These are phyloP conservation scores for Allomyces javanicus DNA, from an alignment of 192 early-diverging fungal species.

Conservation along the genomic window DNA sequence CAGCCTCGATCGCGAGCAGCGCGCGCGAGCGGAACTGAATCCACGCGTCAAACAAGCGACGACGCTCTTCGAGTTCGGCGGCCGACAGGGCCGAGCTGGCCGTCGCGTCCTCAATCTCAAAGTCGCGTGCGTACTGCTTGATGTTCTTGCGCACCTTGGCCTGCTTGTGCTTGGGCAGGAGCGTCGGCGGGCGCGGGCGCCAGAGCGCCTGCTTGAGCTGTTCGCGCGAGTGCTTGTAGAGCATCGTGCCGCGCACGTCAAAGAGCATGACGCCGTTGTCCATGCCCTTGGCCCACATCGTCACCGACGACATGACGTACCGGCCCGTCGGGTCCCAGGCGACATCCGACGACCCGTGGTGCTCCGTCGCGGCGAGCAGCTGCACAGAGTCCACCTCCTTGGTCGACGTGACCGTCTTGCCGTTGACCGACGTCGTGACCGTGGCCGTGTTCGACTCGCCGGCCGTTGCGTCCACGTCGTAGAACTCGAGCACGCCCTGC, in stretches of 20 bases:
- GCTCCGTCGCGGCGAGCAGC: conserved; percentile 57
- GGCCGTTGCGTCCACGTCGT: conserved; percentile 51
- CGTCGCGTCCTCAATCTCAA: conserved; percentile 78
- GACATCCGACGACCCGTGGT: conserved; percentile 85
- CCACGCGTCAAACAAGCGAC: conserved; percentile 66
- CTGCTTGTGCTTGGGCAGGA: conserved; percentile 58
- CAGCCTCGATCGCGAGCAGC: conserved; percentile 28
- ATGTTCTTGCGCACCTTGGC: conserved; percentile 82
- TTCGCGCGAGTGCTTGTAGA: conserved; percentile 53
- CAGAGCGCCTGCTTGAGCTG: conserved; percentile 85
- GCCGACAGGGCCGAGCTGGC: conserved; percentile 41
- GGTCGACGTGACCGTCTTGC: background rate
- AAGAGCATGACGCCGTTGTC: conserved; percentile 87
- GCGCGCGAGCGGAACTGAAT: conserved; percentile 51
- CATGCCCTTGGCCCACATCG: conserved; percentile 61
- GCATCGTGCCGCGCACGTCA: conserved; percentile 69
- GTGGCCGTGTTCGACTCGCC: conserved; percentile 23
- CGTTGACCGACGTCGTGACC: background rate
- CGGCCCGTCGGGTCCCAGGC: conserved; percentile 99
- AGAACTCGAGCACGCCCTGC: conserved; percentile 77
- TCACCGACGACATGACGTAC: conserved; percentile 68
- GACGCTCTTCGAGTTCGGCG: conserved; percentile 56
- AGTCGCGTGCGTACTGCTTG: conserved; percentile 63
- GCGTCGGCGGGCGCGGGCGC: conserved; percentile 76
- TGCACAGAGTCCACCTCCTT: conserved; percentile 38